These are phyloP conservation scores for Naematelia aurantialba DNA, from an alignment of 768 basidiomycete species.

Conservation along the genomic window DNA sequence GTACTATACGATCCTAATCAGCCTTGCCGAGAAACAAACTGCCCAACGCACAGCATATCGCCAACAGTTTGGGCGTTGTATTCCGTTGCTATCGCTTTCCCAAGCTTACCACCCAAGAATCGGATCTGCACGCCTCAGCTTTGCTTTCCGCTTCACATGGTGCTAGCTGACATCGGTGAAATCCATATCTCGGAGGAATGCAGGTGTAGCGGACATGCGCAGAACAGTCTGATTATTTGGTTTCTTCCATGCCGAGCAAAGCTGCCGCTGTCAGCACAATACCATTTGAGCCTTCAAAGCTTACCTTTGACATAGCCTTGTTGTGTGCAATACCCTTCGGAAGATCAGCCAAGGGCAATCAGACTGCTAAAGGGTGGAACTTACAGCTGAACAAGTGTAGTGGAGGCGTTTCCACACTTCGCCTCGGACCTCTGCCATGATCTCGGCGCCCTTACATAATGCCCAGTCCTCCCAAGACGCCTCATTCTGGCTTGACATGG, in stretches of 20 bases:
- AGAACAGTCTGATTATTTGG: slow-evolving; percentile 82
- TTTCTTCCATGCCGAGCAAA: slow-evolving; percentile 88
- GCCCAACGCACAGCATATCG: slow-evolving; percentile 70
- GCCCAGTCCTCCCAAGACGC: slow-evolving; percentile 82
- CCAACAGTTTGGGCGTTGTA: slow-evolving; percentile 85
- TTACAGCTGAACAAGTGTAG: slow-evolving; percentile 89
- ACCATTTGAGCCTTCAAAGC: slow-evolving; percentile 1
- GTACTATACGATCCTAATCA: too few species aligned
- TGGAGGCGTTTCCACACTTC: slow-evolving; percentile 69
- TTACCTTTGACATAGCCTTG: slow-evolving; percentile 90
- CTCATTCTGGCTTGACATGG: slow-evolving; percentile 3
- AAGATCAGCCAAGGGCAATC: slow-evolving; percentile 20
- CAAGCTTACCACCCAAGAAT: slow-evolving; percentile 91
- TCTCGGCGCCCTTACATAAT: slow-evolving; percentile 77
- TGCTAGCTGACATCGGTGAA: slow-evolving; percentile 70
- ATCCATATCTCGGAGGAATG: slow-evolving; percentile 75
- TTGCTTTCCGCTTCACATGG: background rate
- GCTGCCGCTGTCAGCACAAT: slow-evolving; percentile 55
- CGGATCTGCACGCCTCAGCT: slow-evolving; percentile 64
- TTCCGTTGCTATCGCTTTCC: slow-evolving; percentile 76
- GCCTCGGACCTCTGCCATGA: slow-evolving; percentile 71
- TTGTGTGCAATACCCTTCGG: slow-evolving; percentile 92
- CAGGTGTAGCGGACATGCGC: slow-evolving; percentile 74
- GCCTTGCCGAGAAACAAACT: slow-evolving; percentile 5
- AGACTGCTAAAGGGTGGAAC: slow-evolving; percentile 37